Percentiles rank a stretch among this genome's conserved stretches.
Evolutionary conservation across 768 basidiomycete genomes (phyloP).

Genomic region (Psilocybe cyanescens): DNA sequence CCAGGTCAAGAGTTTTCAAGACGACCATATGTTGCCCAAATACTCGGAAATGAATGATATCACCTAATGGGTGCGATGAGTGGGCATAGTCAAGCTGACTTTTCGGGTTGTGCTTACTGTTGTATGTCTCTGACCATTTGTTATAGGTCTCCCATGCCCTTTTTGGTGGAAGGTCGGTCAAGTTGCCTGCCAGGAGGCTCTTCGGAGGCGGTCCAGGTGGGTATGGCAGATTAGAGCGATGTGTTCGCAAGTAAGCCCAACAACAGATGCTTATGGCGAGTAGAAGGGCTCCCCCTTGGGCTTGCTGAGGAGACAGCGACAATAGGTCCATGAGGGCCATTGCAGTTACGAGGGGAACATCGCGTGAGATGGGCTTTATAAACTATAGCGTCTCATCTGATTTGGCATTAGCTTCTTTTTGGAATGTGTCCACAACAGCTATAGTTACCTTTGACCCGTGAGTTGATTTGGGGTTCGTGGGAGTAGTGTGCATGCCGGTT

Average conservation of each 20-base stretch:
- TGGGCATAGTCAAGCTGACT: not conserved
- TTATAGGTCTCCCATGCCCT: slow-evolving; percentile 4
- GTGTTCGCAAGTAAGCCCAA: not conserved
- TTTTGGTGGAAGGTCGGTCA: slow-evolving; percentile 4
- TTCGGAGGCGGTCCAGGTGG: slow-evolving; percentile 9
- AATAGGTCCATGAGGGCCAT: not conserved
- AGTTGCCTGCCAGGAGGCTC: slow-evolving; percentile 5
- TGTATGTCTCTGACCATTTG: slow-evolving; percentile 15
- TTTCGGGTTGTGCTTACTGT: not conserved
- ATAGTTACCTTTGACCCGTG: not conserved
- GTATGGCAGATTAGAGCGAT: not conserved
- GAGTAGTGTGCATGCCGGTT: not conserved
- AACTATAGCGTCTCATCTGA: not conserved
- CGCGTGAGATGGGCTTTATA: not conserved
- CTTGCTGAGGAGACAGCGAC: not conserved
- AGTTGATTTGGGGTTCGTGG: not conserved
- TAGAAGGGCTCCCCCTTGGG: not conserved
- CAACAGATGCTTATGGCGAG: not conserved
- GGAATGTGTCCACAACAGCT: not conserved
- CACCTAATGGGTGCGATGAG: slow-evolving; percentile 17
- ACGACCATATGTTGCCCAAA: slow-evolving; percentile 26
- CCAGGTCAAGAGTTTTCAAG: slow-evolving; percentile 22
- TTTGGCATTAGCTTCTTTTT: too few relatives aligned
- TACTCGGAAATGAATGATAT: slow-evolving; percentile 26
- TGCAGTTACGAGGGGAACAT: not conserved